Evolutionary conservation across 2,329 filamentous ascomycete genomes (phyloP).

Genomic region (Penicillium corylophilum): DNA sequence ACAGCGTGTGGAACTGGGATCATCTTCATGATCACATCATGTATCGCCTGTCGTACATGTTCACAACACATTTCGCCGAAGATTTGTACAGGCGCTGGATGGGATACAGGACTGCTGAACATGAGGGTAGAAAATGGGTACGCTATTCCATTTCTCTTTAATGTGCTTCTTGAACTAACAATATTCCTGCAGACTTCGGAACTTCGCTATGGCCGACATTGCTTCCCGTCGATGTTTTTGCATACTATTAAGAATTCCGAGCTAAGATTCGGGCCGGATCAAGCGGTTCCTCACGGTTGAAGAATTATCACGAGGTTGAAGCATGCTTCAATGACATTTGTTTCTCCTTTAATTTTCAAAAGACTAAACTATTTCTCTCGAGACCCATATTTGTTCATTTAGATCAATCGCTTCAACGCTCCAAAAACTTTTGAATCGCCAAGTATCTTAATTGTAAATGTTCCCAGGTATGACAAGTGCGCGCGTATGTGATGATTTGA

Average conservation of each 20-base stretch:
- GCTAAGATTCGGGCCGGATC: conserved; percentile 16
- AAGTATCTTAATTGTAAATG: not conserved
- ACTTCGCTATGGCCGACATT: conserved; percentile 20
- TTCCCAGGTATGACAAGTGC: too few relatives aligned
- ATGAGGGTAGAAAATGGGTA: conserved; percentile 20
- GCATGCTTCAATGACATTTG: not conserved
- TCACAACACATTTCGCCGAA: conserved; percentile 37
- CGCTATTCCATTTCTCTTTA: not conserved
- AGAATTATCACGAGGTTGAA: not conserved
- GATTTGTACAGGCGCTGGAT: conserved; percentile 59
- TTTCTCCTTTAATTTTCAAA: not conserved
- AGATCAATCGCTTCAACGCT: too few relatives aligned
- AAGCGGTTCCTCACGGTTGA: conserved; percentile 18
- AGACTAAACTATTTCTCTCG: not conserved
- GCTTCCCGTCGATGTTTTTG: conserved; percentile 28
- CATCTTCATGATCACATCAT: conserved; percentile 31
- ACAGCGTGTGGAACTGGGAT: conserved; percentile 38
- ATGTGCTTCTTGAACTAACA: not conserved
- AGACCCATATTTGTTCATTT: not conserved
- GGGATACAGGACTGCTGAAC: conserved; percentile 33
- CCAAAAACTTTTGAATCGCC: not conserved
- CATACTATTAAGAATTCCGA: conserved; percentile 26
- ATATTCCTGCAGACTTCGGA: conserved; percentile 12
- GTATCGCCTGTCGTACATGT: conserved; percentile 30
- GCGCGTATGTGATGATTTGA: too few relatives aligned